Percentiles rank a stretch among this genome's conserved stretches.
Conservation (phyloP, 164 flowering plant genomes). For the Sextonia rubra region DNA sequence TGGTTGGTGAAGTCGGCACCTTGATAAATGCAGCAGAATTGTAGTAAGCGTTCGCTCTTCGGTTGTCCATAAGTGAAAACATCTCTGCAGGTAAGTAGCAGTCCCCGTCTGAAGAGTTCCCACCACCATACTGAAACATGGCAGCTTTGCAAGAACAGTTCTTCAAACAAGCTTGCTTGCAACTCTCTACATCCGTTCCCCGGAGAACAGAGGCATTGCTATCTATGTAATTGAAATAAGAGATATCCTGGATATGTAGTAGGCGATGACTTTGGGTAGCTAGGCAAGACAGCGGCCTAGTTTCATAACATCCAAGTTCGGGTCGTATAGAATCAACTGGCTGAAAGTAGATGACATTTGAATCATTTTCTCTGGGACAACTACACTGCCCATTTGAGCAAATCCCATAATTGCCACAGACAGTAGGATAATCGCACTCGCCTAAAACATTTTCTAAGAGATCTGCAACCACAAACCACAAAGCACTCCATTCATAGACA, state of each 20-base stretch:
- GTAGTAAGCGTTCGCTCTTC: not conserved
- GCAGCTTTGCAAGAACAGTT: constrained; percentile 19
- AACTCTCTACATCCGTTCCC: constrained; percentile 3
- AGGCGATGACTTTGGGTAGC: constrained; percentile 11
- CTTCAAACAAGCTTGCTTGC: constrained; percentile 24
- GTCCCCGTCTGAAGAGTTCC: not conserved
- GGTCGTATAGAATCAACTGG: constrained; percentile 14
- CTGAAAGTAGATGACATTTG: constrained; percentile 8
- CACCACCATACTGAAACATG: not conserved
- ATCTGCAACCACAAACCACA: not conserved
- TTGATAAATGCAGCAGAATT: constrained; percentile 18
- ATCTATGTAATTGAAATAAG: constrained; percentile 14
- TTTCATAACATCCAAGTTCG: constrained; percentile 16
- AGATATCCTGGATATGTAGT: constrained; percentile 8
- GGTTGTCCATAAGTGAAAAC: constrained; percentile 10
- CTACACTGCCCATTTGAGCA: constrained; percentile 21
- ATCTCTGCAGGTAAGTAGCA: constrained; percentile 16
- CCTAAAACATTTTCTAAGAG: not conserved
- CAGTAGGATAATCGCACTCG: constrained; percentile 17
- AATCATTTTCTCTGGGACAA: constrained; percentile 14
- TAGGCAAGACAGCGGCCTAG: constrained; percentile 11
- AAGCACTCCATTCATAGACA: constrained; percentile 18
- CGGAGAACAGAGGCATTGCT: not conserved
- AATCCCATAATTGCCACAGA: constrained; percentile 22
- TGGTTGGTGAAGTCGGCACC: constrained; percentile 16